These are phyloP conservation scores for Elsinoe arachidis DNA, from an alignment of 2,329 filamentous ascomycete species.

Conservation along the genomic window DNA sequence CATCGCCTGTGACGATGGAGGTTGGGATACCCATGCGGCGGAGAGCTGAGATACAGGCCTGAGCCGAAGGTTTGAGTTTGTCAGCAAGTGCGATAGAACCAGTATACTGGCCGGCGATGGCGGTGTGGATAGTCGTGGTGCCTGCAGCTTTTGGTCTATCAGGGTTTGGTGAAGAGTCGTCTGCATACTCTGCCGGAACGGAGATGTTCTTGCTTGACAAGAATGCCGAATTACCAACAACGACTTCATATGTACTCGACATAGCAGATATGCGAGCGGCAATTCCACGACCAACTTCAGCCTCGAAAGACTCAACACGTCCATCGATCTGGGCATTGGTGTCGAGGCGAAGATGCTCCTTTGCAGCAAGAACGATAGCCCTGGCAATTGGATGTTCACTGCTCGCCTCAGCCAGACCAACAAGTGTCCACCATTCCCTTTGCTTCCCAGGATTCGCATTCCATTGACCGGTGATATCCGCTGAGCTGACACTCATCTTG, in stretches of 20 bases:
- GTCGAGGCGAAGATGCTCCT: constrained; percentile 63
- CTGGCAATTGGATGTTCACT: constrained; percentile 95
- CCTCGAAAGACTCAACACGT: constrained; percentile 75
- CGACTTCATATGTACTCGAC: constrained; percentile 63
- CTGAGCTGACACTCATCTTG: constrained; percentile 82
- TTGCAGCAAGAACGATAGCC: constrained; percentile 70
- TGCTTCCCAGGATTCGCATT: constrained; percentile 56
- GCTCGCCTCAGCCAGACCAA: constrained; percentile 90
- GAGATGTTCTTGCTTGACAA: constrained; percentile 61
- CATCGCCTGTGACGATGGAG: constrained; percentile 90
- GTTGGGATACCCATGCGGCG: constrained; percentile 77
- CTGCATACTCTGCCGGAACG: constrained; percentile 52
- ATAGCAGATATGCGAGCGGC: constrained; percentile 66
- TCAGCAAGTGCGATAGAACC: constrained; percentile 80
- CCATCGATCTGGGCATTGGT: constrained; percentile 70
- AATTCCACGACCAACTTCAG: constrained; percentile 75
- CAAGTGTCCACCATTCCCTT: constrained; percentile 87
- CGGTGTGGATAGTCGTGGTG: constrained; percentile 84
- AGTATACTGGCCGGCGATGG: constrained; percentile 71
- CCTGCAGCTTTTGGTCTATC: constrained; percentile 44
- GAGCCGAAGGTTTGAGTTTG: constrained; percentile 80
- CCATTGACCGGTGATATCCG: constrained; percentile 62
- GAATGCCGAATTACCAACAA: constrained; percentile 74
- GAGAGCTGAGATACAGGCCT: constrained; percentile 71
- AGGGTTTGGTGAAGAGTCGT: constrained; percentile 31